These are phyloP conservation scores for Cryphonectria japonica DNA, from an alignment of 2,329 filamentous ascomycete genomes.

Conservation along the genomic window DNA sequence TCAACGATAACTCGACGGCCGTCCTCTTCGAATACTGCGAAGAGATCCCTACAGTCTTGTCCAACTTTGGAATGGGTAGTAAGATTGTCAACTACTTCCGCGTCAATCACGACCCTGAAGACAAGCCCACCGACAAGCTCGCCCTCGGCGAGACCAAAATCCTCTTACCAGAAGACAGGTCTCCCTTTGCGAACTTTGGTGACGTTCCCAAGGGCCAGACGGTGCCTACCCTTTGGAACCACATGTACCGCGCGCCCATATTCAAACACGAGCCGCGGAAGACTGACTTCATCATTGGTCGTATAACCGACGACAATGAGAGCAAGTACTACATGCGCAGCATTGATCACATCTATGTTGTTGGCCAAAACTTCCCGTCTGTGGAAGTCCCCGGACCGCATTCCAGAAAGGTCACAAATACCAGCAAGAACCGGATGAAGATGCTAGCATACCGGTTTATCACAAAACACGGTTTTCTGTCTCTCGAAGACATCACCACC, in stretches of 20 bases:
- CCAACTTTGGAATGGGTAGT: slow-evolving; percentile 97
- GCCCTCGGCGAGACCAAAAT: slow-evolving; percentile 90
- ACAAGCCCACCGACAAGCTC: slow-evolving; percentile 73
- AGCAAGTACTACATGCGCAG: slow-evolving; percentile 82
- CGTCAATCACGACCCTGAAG: slow-evolving; percentile 73
- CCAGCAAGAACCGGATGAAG: slow-evolving; percentile 94
- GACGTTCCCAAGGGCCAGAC: slow-evolving; percentile 90
- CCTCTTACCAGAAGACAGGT: slow-evolving; percentile 90
- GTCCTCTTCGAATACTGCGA: slow-evolving; percentile 95
- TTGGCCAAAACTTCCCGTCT: slow-evolving; percentile 91
- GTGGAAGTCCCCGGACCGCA: slow-evolving; percentile 93
- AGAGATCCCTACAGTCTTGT: slow-evolving; percentile 86
- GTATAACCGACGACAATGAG: slow-evolving; percentile 77
- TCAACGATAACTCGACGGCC: slow-evolving; percentile 86
- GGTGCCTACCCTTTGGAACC: slow-evolving; percentile 88
- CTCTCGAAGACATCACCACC: slow-evolving; percentile 82
- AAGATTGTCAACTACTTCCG: slow-evolving; percentile 97
- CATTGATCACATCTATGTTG: slow-evolving; percentile 87
- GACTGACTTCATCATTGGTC: slow-evolving; percentile 85
- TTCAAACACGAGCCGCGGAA: slow-evolving; percentile 81
- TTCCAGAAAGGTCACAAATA: slow-evolving; percentile 92
- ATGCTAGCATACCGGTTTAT: slow-evolving; percentile 94
- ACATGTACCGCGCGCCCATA: slow-evolving; percentile 92
- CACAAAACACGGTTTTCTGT: slow-evolving; percentile 72
- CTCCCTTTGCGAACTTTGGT: slow-evolving; percentile 93